Base-by-base conservation (phyloP, 2,329 filamentous ascomycete species). In the Chrysoporthe austroafricana region DNA sequence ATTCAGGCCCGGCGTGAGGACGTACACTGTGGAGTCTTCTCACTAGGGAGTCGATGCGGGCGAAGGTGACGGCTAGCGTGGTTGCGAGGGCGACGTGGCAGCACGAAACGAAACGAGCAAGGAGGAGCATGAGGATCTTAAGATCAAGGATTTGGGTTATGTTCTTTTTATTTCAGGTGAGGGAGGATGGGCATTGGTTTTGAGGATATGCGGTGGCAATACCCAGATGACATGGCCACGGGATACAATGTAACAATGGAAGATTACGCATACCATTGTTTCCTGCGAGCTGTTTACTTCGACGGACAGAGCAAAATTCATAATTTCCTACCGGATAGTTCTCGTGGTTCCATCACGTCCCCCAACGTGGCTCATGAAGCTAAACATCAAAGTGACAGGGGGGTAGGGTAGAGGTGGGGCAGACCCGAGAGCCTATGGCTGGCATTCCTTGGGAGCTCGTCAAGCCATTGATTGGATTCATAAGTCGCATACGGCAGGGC, bases 1-100 rank as follows among this genome's bases (percentile, higher is more conserved):
- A 18, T 70, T 70, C 59, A 68, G 52, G 16, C 68, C 68, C 13
- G 56, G 63, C 16, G 63, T 59, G 26, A 32, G 18, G 34, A 50
- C 36, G 1, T 42, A 54, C 18, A 14, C 59, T 4, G 14, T 42
- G 57, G 57, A 60, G 21, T 6, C 57, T 60, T n/a, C 14, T 7
- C 16, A 39, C 4, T 60, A 60, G n/a, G 26, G 39, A 32, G 11
- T 8, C 18, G 34, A n/a, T 2, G 6, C 11, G 32, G 56, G 34
- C 9, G 5, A 21, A n/a, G 57, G 44, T 13, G 26, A 18, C 9
- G 54, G 32, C 26, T 2, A 36, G 6, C 2, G 9, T 54, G 50
- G 5, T 54, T 13, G 14, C 13, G 50, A 21, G 50, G 9, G 18
- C 3, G 36, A 59, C 18, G 18, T n/a, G 32, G 18, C 26, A 4